Conservation (phyloP, 2,329 filamentous ascomycete genomes). For the Penicillium aurantiogriseum region DNA sequence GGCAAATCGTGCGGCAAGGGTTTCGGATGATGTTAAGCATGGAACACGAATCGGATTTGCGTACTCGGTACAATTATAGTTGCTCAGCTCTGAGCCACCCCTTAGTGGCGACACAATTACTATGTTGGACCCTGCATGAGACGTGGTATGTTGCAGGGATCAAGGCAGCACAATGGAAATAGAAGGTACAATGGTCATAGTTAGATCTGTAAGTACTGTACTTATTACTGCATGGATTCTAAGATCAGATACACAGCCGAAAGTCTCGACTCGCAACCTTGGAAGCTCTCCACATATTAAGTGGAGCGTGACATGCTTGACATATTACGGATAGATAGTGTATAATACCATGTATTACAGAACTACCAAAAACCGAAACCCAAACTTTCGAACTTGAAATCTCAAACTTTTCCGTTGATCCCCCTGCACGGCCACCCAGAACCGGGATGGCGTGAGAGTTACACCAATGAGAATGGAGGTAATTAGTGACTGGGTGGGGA, state of each 20-base stretch:
- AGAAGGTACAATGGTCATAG: neutral
- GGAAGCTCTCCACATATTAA: neutral
- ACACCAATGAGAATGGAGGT: conserved; percentile 18
- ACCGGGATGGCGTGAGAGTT: conserved; percentile 18
- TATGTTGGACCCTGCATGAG: conserved; percentile 8
- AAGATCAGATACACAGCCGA: neutral
- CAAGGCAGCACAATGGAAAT: neutral
- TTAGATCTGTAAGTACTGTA: neutral
- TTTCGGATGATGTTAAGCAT: neutral
- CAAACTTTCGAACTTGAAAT: neutral
- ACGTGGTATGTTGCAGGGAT: conserved; percentile 17
- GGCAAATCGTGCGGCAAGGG: neutral
- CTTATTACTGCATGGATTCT: neutral
- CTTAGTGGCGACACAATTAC: conserved; percentile 19
- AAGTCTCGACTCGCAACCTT: neutral
- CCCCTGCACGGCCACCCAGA: conserved; percentile 23
- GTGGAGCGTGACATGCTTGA: conserved; percentile 4
- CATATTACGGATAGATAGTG: neutral
- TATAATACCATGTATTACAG: neutral
- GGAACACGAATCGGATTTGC: neutral
- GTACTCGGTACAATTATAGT: no score
- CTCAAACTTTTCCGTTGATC: conserved; percentile 7
- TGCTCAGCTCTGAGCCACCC: conserved; percentile 1
- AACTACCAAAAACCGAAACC: neutral
- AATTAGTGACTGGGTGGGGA: conserved; percentile 11